Evolutionary conservation across 1,139 yeast genomes (phyloP).

Genomic region (Pichia terricola): DNA sequence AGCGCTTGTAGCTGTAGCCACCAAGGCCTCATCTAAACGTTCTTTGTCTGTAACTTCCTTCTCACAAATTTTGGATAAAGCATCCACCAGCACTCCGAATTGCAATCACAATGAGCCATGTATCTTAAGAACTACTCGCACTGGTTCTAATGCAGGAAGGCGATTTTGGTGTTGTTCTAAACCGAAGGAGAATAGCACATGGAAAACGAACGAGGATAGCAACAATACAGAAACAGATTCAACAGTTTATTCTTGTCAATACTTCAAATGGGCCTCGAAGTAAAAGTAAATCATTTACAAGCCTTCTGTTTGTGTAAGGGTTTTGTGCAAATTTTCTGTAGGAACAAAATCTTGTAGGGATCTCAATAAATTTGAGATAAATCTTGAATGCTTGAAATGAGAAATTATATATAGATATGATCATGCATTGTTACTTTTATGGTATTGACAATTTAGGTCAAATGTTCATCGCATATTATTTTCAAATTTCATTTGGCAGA

Average conservation of each 20-base stretch:
- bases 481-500: too few species aligned
- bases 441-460: too few species aligned
- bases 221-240: not conserved
- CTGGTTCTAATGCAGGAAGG: slow-evolving; percentile 37
- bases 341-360: not conserved
- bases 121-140: slow-evolving; percentile 39
- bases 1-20: not conserved
- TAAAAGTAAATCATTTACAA: not conserved
- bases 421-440: too few species aligned
- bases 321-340: not conserved
- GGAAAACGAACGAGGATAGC: slow-evolving; percentile 8
- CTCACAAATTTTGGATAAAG: not conserved
- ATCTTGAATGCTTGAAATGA: too few species aligned
- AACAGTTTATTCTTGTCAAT: slow-evolving; percentile 18
- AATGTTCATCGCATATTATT: too few species aligned
- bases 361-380: too few species aligned
- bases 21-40: not conserved
- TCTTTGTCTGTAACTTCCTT: slow-evolving; percentile 12
- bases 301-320: not conserved
- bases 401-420: too few species aligned
- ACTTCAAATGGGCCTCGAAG: slow-evolving; percentile 32
- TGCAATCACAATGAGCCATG: slow-evolving; percentile 46
- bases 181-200: slow-evolving; percentile 19
- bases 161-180: slow-evolving; percentile 53
- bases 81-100: slow-evolving; percentile 25